Evolutionary conservation across 345 rosid species (phyloP), one percentile per base, ranked within the genome.

Genomic region (Dovyalis caffra): DNA sequence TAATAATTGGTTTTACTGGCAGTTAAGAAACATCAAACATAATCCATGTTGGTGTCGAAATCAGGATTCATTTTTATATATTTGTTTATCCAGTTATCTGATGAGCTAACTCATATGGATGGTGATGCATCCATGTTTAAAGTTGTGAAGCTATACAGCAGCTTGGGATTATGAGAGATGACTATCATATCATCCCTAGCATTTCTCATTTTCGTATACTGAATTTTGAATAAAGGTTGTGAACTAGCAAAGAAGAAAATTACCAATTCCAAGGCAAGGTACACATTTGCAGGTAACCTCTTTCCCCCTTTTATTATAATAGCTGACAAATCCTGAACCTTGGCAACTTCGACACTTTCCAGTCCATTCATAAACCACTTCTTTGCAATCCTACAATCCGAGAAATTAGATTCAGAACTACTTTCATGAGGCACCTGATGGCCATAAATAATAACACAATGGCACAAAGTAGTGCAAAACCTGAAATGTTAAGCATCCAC

Each of bases 291-390:
- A 91, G 70, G 83, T 82, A 65, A 71, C 89, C 85, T 95, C 94
- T 79, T 86, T 90, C 67, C 97, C 97, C 79, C 87, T 91, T 84
- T 90, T 92, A 84, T 84, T 92, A 77, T 86, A 88, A 78, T 90
- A 92, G 89, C 94, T 90, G 71, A 88, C 97, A 63, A 82, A 75
- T 80, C 97, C 99, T 8, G 94, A 82, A 38, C 97, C 99, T 84
- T 95, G 95, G 79, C 97, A 95, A 82, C 97, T 90, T 81, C 87
- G 79, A 77, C 99, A 95, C 84, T 88, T 85, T 8, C 99, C 99
- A 69, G 97, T 95, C 99, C 99, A 92, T 80, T 95, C 99, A 81
- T 89, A 95, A 56, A 95, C 98, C 84, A 92, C 93, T 82, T 85
- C 92, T 72, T 72, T 81, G 67, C 98, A 95, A 80, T 92, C 98